Evolutionary conservation across 192 early-diverging fungal genomes (phyloP), one percentile per base, ranked within the genome.

Genomic region (Gamsiella multidivaricata): DNA sequence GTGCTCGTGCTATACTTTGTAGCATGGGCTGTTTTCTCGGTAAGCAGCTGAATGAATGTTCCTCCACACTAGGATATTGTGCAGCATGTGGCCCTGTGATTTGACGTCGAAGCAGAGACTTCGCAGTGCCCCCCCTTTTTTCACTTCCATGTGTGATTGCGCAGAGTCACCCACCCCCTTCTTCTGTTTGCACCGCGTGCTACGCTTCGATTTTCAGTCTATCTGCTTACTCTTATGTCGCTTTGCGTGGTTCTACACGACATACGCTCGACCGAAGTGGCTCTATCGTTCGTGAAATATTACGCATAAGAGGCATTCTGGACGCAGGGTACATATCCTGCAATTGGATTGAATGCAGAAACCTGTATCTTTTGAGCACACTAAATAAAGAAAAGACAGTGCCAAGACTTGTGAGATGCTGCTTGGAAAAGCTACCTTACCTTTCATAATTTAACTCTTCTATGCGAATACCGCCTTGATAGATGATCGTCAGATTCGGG

Each of bases 1-100:
- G 54, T 68, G 3, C 61, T 78, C n/a, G 41, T 65, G 12, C 37
- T 68, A 2, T 78, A 68, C 45, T 68, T 69, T 45, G 58, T 29
- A 17, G 10, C 45, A 3, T 78, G 73, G 73, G 42, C 45, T 3
- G 10, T 37, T 9, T 78, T 78, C 51, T 62, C 73, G 39, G 73
- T 63, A 78, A 66, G 72, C 55, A 6, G 28, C 18, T n/a, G n/a
- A n/a, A n/a, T n/a, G n/a, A n/a, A n/a, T n/a, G n/a, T 32, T 18
- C 25, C 15, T 56, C 32, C 9, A 46, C n/a, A 6, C 50, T 61
- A 17, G 34, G 10, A 45, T 29, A 54, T 18, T 39, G 5, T 6
- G 34, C 26, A 17, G 29, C 52, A 32, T 25, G 52, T 10, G 23
- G 23, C 31, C 5, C 12, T 31, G 11, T 31, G 25, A 31, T 54